Base-by-base conservation (phyloP, 164 flowering plant genomes). In the Macadamia integrifolia region DNA sequence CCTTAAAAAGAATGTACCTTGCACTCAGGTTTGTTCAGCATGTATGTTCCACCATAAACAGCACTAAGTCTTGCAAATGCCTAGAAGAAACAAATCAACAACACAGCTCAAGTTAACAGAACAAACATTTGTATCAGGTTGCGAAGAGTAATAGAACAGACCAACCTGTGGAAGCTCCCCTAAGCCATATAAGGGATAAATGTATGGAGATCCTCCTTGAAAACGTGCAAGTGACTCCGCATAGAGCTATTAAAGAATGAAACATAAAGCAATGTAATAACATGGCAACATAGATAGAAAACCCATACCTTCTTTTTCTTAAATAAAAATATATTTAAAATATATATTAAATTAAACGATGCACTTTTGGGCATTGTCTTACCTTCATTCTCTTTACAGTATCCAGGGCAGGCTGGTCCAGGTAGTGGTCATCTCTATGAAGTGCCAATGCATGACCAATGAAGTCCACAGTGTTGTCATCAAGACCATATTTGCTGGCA, bases 61-160 rank as follows among this genome's bases (percentile, higher is more conserved):
- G 98, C 98, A 83, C 98, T 93, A 50, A 93, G 90, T 52, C 98
- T 82, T 40, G 97, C 98, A 88, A 93, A 93, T 71, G 90, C 98
- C 97, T 93, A 79, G 61, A 49, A 59, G 48, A 48, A 46, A 52
- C 9, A 17, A 69, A 50, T 52, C 35, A 57, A 46, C 32, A 57
- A 6, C 23, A 42, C 18, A 35, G 15, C 43, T 32, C 31, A 35
- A 28, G n/a, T 23, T 35, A 60, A 69, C 42, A 46, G 58, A 14
- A 69, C 11, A 15, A 60, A 10, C 14, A 6, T 58, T 52, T n/a
- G 32, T 31, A 42, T 18, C 23, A 63, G 48, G 43, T 1, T 58
- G 55, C 28, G 44, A 18, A 18, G 28, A 62, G 42, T 52, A 43
- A 40, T 40, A 42, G 46, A 62, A 73, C 1, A 50, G n/a, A 71